Percentiles rank a stretch among this genome's conserved stretches.
Conservation (phyloP, 345 rosid genomes). For the Clarkia xantiana region DNA sequence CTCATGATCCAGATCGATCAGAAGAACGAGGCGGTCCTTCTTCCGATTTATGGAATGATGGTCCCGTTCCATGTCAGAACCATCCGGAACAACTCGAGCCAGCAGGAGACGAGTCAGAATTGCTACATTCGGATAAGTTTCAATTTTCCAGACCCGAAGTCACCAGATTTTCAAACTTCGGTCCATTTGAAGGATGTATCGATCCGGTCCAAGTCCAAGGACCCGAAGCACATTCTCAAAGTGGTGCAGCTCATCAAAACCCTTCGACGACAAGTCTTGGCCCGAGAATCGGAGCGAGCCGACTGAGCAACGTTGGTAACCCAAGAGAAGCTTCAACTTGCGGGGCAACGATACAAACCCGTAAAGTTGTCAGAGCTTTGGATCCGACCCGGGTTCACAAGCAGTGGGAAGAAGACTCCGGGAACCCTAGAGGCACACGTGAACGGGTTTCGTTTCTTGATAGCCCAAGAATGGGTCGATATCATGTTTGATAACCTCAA, state of each 20-base stretch:
- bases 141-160: constrained; percentile 52
- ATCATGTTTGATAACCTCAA: constrained; percentile 71
- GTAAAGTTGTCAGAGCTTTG: constrained; percentile 70
- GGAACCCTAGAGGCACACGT: constrained; percentile 77
- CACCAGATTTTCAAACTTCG: constrained; percentile 51
- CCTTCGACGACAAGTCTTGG: constrained; percentile 58
- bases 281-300: constrained; percentile 80
- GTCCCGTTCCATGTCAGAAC: constrained; percentile 89
- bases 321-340: constrained; percentile 72
- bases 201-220: constrained; percentile 82
- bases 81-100: constrained; percentile 72
- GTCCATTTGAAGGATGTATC: constrained; percentile 78
- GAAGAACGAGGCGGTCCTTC: constrained; percentile 71
- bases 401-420: constrained; percentile 76
- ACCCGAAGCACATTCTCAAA: constrained; percentile 78
- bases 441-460: constrained; percentile 73
- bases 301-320: constrained; percentile 90
- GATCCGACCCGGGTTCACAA: constrained; percentile 79
- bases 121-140: constrained; percentile 79
- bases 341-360: constrained; percentile 72
- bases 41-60: constrained; percentile 81
- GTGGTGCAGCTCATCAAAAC: constrained; percentile 67
- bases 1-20: constrained; percentile 78
- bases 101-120: constrained; percentile 66
- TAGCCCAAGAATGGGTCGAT: constrained; percentile 72